phyloP scores from a whole-genome alignment of 306 rosid species.

The Vigna nakashimae region DNA sequence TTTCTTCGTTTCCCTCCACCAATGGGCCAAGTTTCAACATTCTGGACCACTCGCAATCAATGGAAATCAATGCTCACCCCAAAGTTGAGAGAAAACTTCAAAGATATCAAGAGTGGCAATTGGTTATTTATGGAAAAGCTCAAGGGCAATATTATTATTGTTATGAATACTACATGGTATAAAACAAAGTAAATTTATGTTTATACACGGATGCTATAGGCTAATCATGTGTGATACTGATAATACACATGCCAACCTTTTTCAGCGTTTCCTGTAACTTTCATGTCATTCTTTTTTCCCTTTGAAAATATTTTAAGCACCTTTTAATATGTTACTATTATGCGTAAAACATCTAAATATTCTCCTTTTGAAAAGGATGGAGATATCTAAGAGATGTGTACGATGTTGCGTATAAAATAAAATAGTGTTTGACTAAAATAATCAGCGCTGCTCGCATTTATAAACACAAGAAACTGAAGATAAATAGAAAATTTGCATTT shows the following conservation, averaged over 20 bases:
- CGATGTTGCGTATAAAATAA: conserved; percentile 54
- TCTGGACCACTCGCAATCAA: conserved; percentile 63
- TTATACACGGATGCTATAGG: background rate
- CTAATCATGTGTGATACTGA: conserved; percentile 23
- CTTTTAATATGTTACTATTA: conserved; percentile 3
- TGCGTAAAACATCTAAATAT: conserved; percentile 33
- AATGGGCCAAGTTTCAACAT: conserved; percentile 46
- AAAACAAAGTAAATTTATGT: background rate
- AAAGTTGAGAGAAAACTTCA: conserved; percentile 23
- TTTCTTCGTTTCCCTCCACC: conserved; percentile 59
- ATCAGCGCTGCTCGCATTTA: conserved; percentile 20
- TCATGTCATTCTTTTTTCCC: conserved; percentile 1
- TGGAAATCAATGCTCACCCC: conserved; percentile 45
- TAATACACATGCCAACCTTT: background rate
- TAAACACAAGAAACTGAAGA: conserved; percentile 14
- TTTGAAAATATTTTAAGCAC: conserved; percentile 16
- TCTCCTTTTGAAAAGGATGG: conserved; percentile 16
- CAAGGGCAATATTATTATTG: background rate
- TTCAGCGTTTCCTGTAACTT: conserved; percentile 22
- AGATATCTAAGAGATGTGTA: conserved; percentile 39
- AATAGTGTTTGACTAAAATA: conserved; percentile 73
- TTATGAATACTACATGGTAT: background rate
- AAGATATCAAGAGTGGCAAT: conserved; percentile 19
- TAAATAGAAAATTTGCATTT: conserved; percentile 31
- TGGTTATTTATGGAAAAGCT: conserved; percentile 18